These are phyloP conservation scores for Hymenoscyphus occultus DNA, from an alignment of 2,329 filamentous ascomycete species.

Conservation along the genomic window DNA sequence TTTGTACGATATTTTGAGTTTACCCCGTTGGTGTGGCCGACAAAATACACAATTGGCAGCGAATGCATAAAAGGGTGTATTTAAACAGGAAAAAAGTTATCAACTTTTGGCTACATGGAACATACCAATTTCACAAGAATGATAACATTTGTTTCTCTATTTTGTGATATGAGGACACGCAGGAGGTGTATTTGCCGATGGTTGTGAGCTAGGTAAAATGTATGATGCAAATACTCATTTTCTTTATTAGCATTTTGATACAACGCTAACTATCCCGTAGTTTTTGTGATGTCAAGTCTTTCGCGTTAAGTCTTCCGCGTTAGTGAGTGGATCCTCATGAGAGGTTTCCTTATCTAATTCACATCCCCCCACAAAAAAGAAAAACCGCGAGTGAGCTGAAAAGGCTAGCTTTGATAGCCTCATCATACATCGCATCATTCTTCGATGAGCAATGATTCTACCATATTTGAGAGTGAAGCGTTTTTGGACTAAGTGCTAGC, in stretches of 20 bases:
- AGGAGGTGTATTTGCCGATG: too few relatives aligned
- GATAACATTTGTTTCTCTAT: background rate
- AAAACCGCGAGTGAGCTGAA: background rate
- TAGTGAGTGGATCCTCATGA: background rate
- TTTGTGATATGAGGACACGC: background rate
- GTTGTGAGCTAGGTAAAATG: background rate
- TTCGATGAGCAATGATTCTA: background rate
- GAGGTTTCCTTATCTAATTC: too few relatives aligned
- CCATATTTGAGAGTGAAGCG: background rate
- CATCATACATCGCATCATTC: too few relatives aligned
- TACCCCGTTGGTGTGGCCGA: conserved; percentile 26
- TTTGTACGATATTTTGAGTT: conserved; percentile 35
- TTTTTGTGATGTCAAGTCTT: background rate
- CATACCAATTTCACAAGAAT: conserved; percentile 8
- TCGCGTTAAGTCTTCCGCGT: background rate
- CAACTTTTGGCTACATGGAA: conserved; percentile 30
- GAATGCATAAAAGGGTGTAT: conserved; percentile 31
- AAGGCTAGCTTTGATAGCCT: too few relatives aligned
- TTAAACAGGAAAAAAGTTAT: conserved; percentile 31
- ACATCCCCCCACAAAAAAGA: too few relatives aligned
- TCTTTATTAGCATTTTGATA: background rate
- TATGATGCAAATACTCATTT: background rate
- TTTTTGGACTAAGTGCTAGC: background rate
- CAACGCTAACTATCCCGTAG: background rate
- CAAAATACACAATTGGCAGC: conserved; percentile 28